Percentiles rank a stretch among this genome's conserved stretches.
Evolutionary conservation across 2,329 filamentous ascomycete genomes (phyloP).

Genomic region (Rhynchosporium secalis): DNA sequence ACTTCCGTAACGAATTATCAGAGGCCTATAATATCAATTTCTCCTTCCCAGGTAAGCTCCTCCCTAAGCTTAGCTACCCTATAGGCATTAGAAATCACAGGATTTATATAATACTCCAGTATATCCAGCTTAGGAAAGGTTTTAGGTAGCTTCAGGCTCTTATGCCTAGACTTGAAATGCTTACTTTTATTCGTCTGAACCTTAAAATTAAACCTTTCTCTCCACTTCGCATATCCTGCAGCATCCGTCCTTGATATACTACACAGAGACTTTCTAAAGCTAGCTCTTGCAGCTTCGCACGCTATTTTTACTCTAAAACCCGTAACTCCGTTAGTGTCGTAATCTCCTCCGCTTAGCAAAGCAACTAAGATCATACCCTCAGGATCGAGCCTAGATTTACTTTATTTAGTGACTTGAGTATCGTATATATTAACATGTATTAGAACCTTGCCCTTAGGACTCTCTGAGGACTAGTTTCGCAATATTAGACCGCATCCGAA

Average conservation of each 20-base stretch:
- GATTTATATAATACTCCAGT: slow-evolving; percentile 83
- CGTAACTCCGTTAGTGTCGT: slow-evolving; percentile 84
- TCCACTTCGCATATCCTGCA: slow-evolving; percentile 66
- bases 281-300: slow-evolving; percentile 84
- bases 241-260: slow-evolving; percentile 60
- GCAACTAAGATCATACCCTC: slow-evolving; percentile 93
- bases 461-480: slow-evolving; percentile 80
- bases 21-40: slow-evolving; percentile 65
- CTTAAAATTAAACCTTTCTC: slow-evolving; percentile 69
- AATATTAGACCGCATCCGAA: slow-evolving; percentile 82
- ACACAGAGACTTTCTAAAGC: slow-evolving; percentile 78
- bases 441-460: slow-evolving; percentile 62
- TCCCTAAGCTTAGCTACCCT: slow-evolving; percentile 55
- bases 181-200: slow-evolving; percentile 80
- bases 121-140: slow-evolving; percentile 79
- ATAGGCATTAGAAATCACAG: slow-evolving; percentile 68
- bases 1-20: slow-evolving; percentile 74
- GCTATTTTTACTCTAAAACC: slow-evolving; percentile 86
- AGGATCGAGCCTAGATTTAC: slow-evolving; percentile 62
- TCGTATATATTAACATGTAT: slow-evolving; percentile 87
- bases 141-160: slow-evolving; percentile 71
- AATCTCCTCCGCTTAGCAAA: slow-evolving; percentile 94
- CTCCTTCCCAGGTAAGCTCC: slow-evolving; percentile 59
- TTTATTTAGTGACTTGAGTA: slow-evolving; percentile 53
- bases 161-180: slow-evolving; percentile 76